Evolutionary conservation across 73 alveolate species (phyloP).

Genomic region (Blepharisma stoltei): DNA sequence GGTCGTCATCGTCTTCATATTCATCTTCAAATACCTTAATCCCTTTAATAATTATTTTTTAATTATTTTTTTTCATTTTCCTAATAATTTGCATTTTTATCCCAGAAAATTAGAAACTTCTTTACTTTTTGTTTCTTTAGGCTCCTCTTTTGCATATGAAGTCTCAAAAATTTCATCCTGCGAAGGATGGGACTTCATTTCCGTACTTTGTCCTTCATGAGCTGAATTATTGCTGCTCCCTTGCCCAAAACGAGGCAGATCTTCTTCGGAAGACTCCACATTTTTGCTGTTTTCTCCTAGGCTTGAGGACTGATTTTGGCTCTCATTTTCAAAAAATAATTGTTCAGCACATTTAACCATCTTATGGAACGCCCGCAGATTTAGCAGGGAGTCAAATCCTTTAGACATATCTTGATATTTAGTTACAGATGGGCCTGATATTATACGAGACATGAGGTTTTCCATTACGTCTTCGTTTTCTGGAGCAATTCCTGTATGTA

Average conservation of each 20-base stretch:
- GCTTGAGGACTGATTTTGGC: constrained; percentile 36
- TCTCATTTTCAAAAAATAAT: constrained; percentile 11
- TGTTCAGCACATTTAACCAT: constrained; percentile 83
- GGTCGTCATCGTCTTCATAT: constrained; percentile 96
- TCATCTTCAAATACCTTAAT: constrained; percentile 61
- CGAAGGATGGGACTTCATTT: background rate
- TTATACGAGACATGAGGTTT: constrained; percentile 76
- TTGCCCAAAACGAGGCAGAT: constrained; percentile 46
- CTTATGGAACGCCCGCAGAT: constrained; percentile 75
- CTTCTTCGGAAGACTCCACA: constrained; percentile 39
- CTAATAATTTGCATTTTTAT: constrained; percentile 15
- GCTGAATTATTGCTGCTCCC: constrained; percentile 27
- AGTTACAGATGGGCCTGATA: constrained; percentile 66
- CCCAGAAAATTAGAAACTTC: background rate
- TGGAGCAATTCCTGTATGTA: background rate
- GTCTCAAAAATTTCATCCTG: constrained; percentile 29
- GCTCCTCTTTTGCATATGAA: constrained; percentile 14
- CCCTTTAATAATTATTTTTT: constrained; percentile 30
- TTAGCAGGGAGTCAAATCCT: constrained; percentile 60
- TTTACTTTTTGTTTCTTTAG: constrained; percentile 29
- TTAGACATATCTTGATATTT: constrained; percentile 67
- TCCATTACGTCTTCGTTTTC: constrained; percentile 85
- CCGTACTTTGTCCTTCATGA: background rate
- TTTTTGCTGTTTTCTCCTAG: constrained; percentile 33
- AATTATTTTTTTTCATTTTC: constrained; percentile 40